A percentile compares a stretch with the other conserved stretches of the same genome.
Conservation (phyloP, 2,329 filamentous ascomycete species). For the Diaporthe ilicicola region DNA sequence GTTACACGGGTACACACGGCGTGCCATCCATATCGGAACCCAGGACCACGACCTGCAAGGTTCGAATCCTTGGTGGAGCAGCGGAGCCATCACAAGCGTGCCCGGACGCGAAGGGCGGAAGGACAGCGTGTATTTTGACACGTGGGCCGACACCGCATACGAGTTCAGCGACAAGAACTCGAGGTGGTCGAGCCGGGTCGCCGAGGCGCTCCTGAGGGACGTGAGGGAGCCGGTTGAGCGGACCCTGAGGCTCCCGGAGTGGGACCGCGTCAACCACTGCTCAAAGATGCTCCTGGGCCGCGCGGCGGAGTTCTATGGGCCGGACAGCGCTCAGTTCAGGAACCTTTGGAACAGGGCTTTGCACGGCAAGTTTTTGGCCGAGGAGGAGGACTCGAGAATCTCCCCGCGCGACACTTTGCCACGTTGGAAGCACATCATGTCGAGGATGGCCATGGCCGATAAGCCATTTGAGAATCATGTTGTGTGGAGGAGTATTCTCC, state of each 20-base stretch:
- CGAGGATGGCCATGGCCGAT: neutral
- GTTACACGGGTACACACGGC: neutral
- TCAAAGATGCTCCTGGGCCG: neutral
- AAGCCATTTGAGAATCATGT: neutral
- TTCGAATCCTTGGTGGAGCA: neutral
- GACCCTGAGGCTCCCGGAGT: neutral
- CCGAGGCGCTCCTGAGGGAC: neutral
- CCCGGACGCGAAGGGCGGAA: neutral
- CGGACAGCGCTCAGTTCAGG: neutral
- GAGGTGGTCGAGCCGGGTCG: fast-evolving
- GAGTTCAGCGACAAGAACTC: fast-evolving
- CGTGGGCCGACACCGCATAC: neutral
- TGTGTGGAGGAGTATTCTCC: neutral
- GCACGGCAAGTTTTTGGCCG: fast-evolving
- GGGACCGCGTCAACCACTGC: neutral
- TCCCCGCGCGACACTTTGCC: neutral
- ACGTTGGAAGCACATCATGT: neutral
- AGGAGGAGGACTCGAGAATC: neutral
- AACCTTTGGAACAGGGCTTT: neutral
- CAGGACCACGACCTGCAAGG: neutral
- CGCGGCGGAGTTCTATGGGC: neutral
- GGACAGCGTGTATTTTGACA: fast-evolving
- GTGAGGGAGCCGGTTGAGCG: neutral
- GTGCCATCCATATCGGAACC: neutral
- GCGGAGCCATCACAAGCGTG: neutral